Evolutionary conservation across 2,329 filamentous ascomycete species (phyloP).

Genomic region (Ceratocystis cubensis): DNA sequence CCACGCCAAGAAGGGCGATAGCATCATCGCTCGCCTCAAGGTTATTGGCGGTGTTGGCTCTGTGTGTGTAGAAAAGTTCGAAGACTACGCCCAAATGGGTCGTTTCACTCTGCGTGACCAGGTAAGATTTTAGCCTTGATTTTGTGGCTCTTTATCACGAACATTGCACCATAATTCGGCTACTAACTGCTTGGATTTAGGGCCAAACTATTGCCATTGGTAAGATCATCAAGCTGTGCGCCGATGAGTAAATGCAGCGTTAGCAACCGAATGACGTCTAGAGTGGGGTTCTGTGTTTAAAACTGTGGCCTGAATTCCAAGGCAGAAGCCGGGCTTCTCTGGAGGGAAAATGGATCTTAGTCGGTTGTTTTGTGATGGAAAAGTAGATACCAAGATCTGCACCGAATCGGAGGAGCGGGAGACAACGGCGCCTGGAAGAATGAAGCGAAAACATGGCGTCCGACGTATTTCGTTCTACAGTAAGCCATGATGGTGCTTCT

Average conservation of each 20-base stretch:
- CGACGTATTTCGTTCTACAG: not conserved
- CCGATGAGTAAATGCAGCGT: conserved; percentile 26
- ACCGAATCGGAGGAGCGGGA: not conserved
- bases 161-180: not conserved
- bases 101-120: conserved; percentile 83
- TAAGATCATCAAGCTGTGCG: conserved; percentile 86
- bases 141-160: not conserved
- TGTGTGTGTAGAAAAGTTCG: conserved; percentile 87
- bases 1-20: conserved; percentile 68
- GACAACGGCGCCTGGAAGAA: not conserved
- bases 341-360: not conserved
- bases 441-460: not conserved
- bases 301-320: not conserved
- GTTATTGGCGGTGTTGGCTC: conserved; percentile 72
- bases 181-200: conserved; percentile 33
- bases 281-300: not conserved
- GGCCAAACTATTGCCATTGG: conserved; percentile 99
- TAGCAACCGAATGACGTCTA: conserved; percentile 15
- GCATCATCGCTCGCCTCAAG: conserved; percentile 86
- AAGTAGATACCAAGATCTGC: not conserved
- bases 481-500: not conserved
- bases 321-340: not conserved
- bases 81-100: conserved; percentile 90
- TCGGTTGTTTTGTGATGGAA: not conserved
- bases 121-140: conserved; percentile 36